These are phyloP conservation scores for Ricinus communis DNA, from an alignment of 345 rosid species.

Conservation along the genomic window DNA sequence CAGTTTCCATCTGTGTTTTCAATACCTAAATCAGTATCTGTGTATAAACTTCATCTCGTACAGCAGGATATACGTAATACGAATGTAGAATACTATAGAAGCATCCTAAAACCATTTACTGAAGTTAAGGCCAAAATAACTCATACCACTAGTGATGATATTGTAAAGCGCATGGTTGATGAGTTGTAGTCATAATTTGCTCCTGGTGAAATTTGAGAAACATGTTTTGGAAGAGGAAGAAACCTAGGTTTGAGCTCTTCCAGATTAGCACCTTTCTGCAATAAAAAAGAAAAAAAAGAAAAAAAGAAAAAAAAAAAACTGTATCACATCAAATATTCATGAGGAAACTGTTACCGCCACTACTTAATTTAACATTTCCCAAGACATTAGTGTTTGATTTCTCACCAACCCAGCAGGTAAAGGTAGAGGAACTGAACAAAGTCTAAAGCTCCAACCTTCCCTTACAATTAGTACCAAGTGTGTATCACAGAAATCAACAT, in stretches of 20 bases:
- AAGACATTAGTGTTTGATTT: slow-evolving; percentile 6
- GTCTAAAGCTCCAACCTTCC: slow-evolving; percentile 50
- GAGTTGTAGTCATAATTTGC: slow-evolving; percentile 83
- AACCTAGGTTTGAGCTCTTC: slow-evolving; percentile 65
- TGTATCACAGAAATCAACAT: slow-evolving; percentile 85
- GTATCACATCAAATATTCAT: slow-evolving; percentile 1
- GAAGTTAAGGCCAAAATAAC: not conserved
- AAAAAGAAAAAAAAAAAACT: slow-evolving; percentile 12
- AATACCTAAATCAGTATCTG: slow-evolving; percentile 14
- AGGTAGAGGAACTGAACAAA: slow-evolving; percentile 79
- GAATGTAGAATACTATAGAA: not conserved
- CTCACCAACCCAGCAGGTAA: slow-evolving; percentile 57
- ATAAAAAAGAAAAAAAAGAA: slow-evolving; percentile 14
- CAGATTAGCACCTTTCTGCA: slow-evolving; percentile 54
- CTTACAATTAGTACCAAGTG: slow-evolving; percentile 61
- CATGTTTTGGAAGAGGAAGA: slow-evolving; percentile 80
- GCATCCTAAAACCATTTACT: slow-evolving; percentile 6
- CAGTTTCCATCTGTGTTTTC: not conserved
- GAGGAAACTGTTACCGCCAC: not conserved
- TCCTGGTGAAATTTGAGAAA: slow-evolving; percentile 73
- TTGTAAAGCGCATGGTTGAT: slow-evolving; percentile 74
- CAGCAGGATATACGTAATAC: not conserved
- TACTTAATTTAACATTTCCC: not conserved
- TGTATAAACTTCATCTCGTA: not conserved
- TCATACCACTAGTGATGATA: slow-evolving; percentile 92